Conservation (phyloP, 768 basidiomycete genomes). For the Scleroderma citrinum region DNA sequence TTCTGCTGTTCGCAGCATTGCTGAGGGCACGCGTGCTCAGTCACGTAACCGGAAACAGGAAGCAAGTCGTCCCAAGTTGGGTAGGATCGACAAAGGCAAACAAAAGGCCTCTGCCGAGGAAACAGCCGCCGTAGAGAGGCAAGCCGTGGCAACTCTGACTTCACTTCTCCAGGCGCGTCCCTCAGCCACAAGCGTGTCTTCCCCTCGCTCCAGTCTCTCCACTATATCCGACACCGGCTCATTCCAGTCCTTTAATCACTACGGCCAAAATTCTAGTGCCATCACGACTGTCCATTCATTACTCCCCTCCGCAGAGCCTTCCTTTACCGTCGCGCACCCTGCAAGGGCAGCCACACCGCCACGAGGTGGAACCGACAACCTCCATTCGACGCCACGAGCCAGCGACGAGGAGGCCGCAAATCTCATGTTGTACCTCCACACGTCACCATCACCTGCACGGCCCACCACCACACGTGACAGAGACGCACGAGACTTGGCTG, state of each 20-base stretch:
- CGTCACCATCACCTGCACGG: slow-evolving; percentile 76
- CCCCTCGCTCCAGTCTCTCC: slow-evolving; percentile 65
- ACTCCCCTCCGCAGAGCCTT: slow-evolving; percentile 35
- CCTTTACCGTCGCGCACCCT: slow-evolving; percentile 23
- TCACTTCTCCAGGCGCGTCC: slow-evolving; percentile 62
- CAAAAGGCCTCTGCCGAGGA: slow-evolving; percentile 34
- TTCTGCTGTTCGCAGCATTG: slow-evolving; percentile 35
- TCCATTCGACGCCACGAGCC: slow-evolving; percentile 47
- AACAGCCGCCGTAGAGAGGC: slow-evolving; percentile 60
- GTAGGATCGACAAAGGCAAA: slow-evolving; percentile 43
- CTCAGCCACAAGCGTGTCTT: slow-evolving; percentile 55
- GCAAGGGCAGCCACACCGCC: slow-evolving; percentile 33
- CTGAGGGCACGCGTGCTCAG: slow-evolving; percentile 43
- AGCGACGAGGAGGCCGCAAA: slow-evolving; percentile 80
- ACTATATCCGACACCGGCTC: slow-evolving; percentile 66
- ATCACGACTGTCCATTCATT: slow-evolving; percentile 36
- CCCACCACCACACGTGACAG: slow-evolving; percentile 40
- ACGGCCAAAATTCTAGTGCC: slow-evolving; percentile 61
- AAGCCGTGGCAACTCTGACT: slow-evolving; percentile 77
- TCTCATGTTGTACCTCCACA: slow-evolving; percentile 78
- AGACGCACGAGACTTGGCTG: slow-evolving; percentile 48
- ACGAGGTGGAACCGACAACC: slow-evolving; percentile 24
- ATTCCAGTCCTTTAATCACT: slow-evolving; percentile 55
- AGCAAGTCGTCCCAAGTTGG: slow-evolving; percentile 29
- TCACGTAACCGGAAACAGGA: slow-evolving; percentile 39